Percentiles rank a stretch among this genome's conserved stretches.
phyloP scores from a whole-genome alignment of 257 asterid genomes.

The Solanum stenotomum region DNA sequence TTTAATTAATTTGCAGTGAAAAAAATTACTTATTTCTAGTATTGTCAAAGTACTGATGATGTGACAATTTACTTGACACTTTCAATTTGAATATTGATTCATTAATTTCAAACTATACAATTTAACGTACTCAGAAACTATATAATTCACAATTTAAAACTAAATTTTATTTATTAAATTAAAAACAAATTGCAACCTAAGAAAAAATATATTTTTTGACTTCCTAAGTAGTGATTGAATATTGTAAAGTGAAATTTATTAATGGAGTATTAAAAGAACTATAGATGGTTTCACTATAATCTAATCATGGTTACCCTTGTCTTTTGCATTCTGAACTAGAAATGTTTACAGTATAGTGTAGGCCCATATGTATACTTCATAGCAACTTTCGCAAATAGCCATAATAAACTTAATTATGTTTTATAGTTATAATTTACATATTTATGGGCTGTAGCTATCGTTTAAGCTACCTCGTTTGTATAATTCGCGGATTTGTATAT shows the following conservation, averaged over 20 bases:
- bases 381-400: too few species aligned
- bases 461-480: too few species aligned
- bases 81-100: not conserved
- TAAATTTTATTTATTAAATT: not conserved
- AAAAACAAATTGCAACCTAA: not conserved
- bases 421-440: too few species aligned
- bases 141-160: not conserved
- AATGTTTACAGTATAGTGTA: not conserved
- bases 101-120: not conserved
- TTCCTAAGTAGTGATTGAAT: not conserved
- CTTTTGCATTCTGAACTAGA: not conserved
- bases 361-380: not conserved
- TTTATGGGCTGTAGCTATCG: too few species aligned
- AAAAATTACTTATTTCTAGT: too few species aligned
- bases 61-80: not conserved
- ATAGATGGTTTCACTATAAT: not conserved
- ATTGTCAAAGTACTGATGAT: not conserved
- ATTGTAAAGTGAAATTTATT: not conserved
- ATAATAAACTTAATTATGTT: too few species aligned
- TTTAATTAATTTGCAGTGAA: accelerated
- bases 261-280: not conserved
- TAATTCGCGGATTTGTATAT: too few species aligned
- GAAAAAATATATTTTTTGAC: not conserved
- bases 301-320: not conserved
- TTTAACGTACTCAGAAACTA: not conserved